A percentile compares a stretch with the other conserved stretches of the same genome.
phyloP scores from a whole-genome alignment of 352 stramenopile genomes.

The Thraustotheca clavata region DNA sequence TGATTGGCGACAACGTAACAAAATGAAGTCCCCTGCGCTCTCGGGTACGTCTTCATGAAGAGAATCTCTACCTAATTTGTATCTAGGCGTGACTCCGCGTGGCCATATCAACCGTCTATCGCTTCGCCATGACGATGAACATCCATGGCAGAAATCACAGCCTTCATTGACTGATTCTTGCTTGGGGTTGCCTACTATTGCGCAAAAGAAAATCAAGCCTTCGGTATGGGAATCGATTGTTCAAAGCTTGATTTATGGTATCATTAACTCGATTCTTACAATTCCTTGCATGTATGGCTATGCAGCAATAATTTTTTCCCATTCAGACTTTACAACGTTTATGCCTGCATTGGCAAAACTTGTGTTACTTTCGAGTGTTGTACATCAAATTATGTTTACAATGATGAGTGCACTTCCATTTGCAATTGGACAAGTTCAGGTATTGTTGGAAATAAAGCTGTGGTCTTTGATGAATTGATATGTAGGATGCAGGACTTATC shows the following conservation, averaged over 20 bases:
- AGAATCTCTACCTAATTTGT: not conserved
- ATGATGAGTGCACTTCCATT: slow-evolving; percentile 91
- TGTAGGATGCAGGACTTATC: slow-evolving; percentile 93
- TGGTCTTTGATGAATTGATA: not conserved
- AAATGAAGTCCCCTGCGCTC: not conserved
- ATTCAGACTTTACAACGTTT: slow-evolving; percentile 82
- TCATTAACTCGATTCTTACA: slow-evolving; percentile 93
- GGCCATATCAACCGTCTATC: not conserved
- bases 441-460: not conserved
- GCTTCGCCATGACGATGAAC: not conserved
- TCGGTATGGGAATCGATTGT: not conserved
- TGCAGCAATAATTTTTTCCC: slow-evolving; percentile 92
- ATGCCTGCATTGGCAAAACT: slow-evolving; percentile 92
- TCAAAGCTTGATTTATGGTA: slow-evolving; percentile 47
- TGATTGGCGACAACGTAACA: not conserved
- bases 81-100: not conserved
- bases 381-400: slow-evolving; percentile 91
- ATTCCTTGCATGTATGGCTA: slow-evolving; percentile 94
- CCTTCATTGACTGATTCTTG: not conserved
- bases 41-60: not conserved
- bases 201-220: not conserved
- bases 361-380: slow-evolving; percentile 91
- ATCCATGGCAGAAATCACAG: slow-evolving; percentile 6
- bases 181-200: not conserved
- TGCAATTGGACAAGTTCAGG: slow-evolving; percentile 95